Evolutionary conservation across 2,329 filamentous ascomycete genomes (phyloP).

Genomic region (Sporothrix sp.): DNA sequence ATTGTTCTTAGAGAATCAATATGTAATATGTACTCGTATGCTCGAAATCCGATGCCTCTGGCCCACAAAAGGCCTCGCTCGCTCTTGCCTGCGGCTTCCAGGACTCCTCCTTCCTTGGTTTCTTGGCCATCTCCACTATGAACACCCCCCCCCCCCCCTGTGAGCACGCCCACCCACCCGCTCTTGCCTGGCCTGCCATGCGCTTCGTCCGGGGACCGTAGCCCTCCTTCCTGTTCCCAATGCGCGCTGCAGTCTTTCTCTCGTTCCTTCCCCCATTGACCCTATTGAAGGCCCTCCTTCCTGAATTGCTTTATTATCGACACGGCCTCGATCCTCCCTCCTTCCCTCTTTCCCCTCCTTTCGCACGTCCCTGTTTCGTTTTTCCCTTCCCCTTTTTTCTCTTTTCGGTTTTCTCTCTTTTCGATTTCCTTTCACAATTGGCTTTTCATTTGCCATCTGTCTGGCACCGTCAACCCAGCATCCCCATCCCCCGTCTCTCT

Average conservation of each 20-base stretch:
- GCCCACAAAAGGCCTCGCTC: neutral
- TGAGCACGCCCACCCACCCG: constrained; percentile 1
- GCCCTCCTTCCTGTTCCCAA: neutral
- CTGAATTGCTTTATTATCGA: neutral
- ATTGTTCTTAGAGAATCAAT: too few relatives aligned
- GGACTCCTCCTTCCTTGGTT: neutral
- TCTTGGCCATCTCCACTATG: neutral
- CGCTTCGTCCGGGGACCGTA: constrained; percentile 16
- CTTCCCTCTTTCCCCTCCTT: neutral
- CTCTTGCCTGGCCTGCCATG: constrained; percentile 16
- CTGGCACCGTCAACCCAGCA: too few relatives aligned
- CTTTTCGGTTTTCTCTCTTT: neutral
- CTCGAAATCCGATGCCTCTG: too few relatives aligned
- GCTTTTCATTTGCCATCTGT: neutral
- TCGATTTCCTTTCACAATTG: neutral
- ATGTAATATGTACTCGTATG: too few relatives aligned
- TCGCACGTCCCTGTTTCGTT: neutral
- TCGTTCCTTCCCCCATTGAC: neutral
- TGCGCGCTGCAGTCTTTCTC: neutral
- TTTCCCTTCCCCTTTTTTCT: neutral
- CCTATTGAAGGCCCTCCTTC: neutral
- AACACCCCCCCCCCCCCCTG: constrained; percentile 1
- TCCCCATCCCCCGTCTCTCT: too few relatives aligned
- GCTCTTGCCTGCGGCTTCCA: constrained; percentile 5
- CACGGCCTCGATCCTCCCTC: neutral